Evolutionary conservation across 1,284 basidiomycete genomes (phyloP), one percentile per base, ranked within the genome.

Genomic region (Ganoderma multipileum): DNA sequence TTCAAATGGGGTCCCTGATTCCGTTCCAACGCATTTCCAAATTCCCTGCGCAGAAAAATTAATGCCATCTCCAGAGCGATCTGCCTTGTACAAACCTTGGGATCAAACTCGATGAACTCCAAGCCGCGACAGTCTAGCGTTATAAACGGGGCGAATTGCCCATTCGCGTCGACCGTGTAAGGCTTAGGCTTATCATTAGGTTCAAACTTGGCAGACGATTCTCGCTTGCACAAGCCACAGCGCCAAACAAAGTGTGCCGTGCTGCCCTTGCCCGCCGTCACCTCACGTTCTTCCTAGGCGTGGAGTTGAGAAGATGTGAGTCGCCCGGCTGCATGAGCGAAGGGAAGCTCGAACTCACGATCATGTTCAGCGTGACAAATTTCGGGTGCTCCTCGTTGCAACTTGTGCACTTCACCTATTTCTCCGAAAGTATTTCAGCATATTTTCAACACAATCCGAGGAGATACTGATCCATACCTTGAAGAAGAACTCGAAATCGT

Each of bases 171-270:
- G 30, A 83, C 82, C 1, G 78, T 81, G 78, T 95, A 95, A 9
- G 91, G 81, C 66, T 80, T 80, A n/a, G 85, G 78, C 18, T 83
- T 79, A 18, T 81, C 80, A 11, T 85, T 77, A 1, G 82, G 74
- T 59, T 93, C 91, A 73, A 95, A 95, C 76, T 91, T 94, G 44
- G 93, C 93, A 11, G 89, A 93, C 73, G 88, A 90, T 79, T 94
- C 92, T 50, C 90, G 87, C 80, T 90, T 94, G 83, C 93, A 95
- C 55, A 85, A 77, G 23, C 88, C 86, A 74, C 93, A 95, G 71
- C 83, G 83, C 93, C 93, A 95, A 47, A 95, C 91, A 74, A 95
- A 91, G 77, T 94, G 82, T 1, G 93, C 93, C 4, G 82, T 89
- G 74, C 78, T 86, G 42, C 89, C 86, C 79, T 90, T 94, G 9